phyloP scores from a whole-genome alignment of 1,284 basidiomycete genomes.

The Porphyrellus sp. region DNA sequence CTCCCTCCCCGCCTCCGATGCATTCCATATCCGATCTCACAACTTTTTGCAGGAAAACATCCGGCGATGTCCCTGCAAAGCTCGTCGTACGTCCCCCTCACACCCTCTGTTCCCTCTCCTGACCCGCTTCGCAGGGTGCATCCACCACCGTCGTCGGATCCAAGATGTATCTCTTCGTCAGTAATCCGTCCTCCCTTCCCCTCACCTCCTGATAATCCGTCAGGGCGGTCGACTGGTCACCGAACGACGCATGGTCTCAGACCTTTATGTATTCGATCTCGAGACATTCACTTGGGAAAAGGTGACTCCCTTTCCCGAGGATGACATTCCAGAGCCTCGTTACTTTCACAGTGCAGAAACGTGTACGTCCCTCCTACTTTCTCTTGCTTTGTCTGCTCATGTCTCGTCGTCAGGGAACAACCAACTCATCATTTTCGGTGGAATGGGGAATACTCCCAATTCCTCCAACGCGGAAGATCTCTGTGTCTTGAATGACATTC shows the following conservation, averaged over 20 bases:
- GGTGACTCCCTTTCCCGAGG: constrained; percentile 59
- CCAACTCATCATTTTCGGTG: constrained; percentile 87
- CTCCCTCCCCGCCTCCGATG: constrained; percentile 36
- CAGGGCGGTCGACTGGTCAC: constrained; percentile 85
- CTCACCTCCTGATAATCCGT: not conserved
- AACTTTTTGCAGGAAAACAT: constrained; percentile 78
- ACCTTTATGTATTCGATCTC: constrained; percentile 86
- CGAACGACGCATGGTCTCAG: constrained; percentile 82
- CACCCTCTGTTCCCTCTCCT: not conserved
- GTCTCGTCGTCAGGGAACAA: constrained; percentile 62
- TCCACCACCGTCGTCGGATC: constrained; percentile 82
- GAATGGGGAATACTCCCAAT: constrained; percentile 80
- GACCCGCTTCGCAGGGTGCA: constrained; percentile 53
- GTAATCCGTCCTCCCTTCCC: constrained; percentile 25
- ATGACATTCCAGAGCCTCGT: constrained; percentile 69
- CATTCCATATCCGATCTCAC: constrained; percentile 87
- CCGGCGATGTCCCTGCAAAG: constrained; percentile 84
- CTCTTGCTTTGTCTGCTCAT: constrained; percentile 13
- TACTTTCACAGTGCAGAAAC: constrained; percentile 92
- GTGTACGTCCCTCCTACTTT: constrained; percentile 50
- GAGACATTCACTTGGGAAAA: constrained; percentile 75
- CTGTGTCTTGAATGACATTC: constrained; percentile 82
- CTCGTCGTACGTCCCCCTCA: constrained; percentile 65
- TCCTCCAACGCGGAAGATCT: constrained; percentile 67
- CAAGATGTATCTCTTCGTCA: constrained; percentile 82